Conservation (phyloP, 805 yeast genomes). For the Candida maltosa region DNA sequence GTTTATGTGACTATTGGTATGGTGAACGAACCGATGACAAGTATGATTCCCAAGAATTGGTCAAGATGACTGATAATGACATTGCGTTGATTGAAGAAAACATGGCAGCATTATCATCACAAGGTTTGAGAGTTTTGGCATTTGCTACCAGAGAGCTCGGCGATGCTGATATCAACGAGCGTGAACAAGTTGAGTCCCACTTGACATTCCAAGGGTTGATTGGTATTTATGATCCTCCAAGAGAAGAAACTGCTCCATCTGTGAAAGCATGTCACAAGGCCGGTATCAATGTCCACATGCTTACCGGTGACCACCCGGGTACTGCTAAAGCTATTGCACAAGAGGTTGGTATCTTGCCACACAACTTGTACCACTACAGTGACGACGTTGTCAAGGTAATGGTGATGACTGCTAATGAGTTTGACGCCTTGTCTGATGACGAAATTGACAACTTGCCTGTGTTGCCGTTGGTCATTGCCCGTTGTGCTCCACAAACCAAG, state of each 20-base stretch:
- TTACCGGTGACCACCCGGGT: slow-evolving; percentile 78
- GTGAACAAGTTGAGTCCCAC: slow-evolving; percentile 46
- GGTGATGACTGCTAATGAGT: slow-evolving; percentile 37
- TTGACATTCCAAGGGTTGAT: slow-evolving; percentile 63
- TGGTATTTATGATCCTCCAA: slow-evolving; percentile 81
- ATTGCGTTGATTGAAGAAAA: slow-evolving; percentile 45
- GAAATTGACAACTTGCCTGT: slow-evolving; percentile 34
- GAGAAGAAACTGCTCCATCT: slow-evolving; percentile 62
- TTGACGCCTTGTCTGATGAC: slow-evolving; percentile 27
- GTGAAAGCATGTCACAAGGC: slow-evolving; percentile 69
- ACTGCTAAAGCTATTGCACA: slow-evolving; percentile 79
- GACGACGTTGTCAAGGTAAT: slow-evolving; percentile 31
- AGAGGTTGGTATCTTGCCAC: slow-evolving; percentile 75
- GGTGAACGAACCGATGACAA: slow-evolving; percentile 25
- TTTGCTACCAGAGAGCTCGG: slow-evolving; percentile 49
- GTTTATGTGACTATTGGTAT: slow-evolving; percentile 54
- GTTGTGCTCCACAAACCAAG: slow-evolving; percentile 41
- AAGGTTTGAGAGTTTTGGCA: slow-evolving; percentile 72
- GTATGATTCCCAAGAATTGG: slow-evolving; percentile 13
- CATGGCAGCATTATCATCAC: slow-evolving; percentile 56
- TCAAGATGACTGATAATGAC: slow-evolving; percentile 39
- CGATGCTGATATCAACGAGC: slow-evolving; percentile 14
- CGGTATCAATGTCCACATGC: slow-evolving; percentile 77
- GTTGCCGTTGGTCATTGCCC: slow-evolving; percentile 37
- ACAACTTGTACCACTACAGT: slow-evolving; percentile 31